Conservation (phyloP, 179 eudicot species). For the Silene noctiflora region DNA sequence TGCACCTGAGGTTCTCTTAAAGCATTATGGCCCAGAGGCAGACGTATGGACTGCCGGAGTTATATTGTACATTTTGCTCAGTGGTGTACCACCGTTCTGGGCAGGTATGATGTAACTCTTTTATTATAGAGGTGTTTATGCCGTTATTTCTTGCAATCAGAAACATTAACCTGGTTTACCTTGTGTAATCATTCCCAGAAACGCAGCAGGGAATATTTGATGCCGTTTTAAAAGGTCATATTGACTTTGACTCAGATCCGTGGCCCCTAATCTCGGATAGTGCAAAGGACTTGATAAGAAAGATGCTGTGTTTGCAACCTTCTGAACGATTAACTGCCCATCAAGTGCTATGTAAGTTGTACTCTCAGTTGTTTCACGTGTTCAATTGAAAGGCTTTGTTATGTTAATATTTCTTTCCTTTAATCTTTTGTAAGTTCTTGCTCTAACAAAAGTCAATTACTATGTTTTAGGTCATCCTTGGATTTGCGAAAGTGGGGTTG, state of each 20-base stretch:
- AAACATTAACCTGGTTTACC: not conserved
- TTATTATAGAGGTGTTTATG: not conserved
- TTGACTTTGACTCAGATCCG: conserved; percentile 86
- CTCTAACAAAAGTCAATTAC: not conserved
- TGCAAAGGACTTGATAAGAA: conserved; percentile 75
- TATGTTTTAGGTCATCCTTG: conserved; percentile 82
- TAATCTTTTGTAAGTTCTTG: conserved; percentile 1
- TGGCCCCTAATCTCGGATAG: conserved; percentile 85
- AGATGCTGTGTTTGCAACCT: conserved; percentile 64
- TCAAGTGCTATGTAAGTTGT: conserved; percentile 69
- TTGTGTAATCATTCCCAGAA: conserved; percentile 43
- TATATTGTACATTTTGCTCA: conserved; percentile 72
- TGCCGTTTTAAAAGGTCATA: conserved; percentile 74
- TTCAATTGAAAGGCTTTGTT: not conserved
- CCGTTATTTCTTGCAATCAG: not conserved
- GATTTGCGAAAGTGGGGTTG: conserved; percentile 97
- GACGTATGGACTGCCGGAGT: conserved; percentile 97
- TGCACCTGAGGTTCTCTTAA: conserved; percentile 86
- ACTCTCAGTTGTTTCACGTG: not conserved
- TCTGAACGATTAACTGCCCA: conserved; percentile 75
- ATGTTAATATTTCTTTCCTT: not conserved
- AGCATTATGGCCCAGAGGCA: conserved; percentile 84
- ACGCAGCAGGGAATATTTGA: conserved; percentile 92
- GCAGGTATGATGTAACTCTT: conserved; percentile 56
- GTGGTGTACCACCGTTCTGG: conserved; percentile 94